Conservation (phyloP, 805 yeast genomes). For the Candida piceae region DNA sequence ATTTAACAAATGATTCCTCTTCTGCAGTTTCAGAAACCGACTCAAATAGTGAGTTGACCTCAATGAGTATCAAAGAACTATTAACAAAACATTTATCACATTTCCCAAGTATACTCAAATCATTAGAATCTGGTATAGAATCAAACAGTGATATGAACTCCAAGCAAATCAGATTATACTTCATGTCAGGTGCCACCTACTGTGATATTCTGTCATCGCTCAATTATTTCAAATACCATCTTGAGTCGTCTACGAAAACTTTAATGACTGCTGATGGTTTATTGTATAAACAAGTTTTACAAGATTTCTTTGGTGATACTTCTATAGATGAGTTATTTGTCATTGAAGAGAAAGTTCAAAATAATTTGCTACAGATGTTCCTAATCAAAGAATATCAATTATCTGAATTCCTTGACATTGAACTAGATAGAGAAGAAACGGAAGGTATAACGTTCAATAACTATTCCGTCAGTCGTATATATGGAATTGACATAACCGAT, state of each 20-base stretch:
- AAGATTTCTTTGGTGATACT: conserved; percentile 27
- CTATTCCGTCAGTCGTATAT: conserved; percentile 8
- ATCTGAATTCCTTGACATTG: conserved; percentile 32
- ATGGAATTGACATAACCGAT: conserved; percentile 9
- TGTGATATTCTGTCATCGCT: conserved; percentile 21
- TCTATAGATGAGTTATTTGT: background rate
- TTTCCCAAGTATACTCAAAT: background rate
- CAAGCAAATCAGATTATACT: background rate
- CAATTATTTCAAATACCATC: conserved; percentile 19
- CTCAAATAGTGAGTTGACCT: background rate
- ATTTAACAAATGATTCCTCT: background rate
- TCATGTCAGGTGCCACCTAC: conserved; percentile 6
- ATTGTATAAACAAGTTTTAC: conserved; percentile 29
- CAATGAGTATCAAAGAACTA: background rate
- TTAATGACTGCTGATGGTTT: background rate
- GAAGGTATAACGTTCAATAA: conserved; percentile 36
- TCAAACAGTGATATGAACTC: background rate
- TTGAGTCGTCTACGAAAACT: conserved; percentile 11
- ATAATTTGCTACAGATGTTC: conserved; percentile 36
- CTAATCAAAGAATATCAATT: conserved; percentile 44
- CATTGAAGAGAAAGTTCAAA: conserved; percentile 13
- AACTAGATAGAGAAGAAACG: conserved; percentile 45
- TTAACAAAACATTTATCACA: background rate
- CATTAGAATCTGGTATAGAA: background rate
- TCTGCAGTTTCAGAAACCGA: background rate